Conservation (phyloP, 2,329 filamentous ascomycete species). For the Trichoderma endophyticum region DNA sequence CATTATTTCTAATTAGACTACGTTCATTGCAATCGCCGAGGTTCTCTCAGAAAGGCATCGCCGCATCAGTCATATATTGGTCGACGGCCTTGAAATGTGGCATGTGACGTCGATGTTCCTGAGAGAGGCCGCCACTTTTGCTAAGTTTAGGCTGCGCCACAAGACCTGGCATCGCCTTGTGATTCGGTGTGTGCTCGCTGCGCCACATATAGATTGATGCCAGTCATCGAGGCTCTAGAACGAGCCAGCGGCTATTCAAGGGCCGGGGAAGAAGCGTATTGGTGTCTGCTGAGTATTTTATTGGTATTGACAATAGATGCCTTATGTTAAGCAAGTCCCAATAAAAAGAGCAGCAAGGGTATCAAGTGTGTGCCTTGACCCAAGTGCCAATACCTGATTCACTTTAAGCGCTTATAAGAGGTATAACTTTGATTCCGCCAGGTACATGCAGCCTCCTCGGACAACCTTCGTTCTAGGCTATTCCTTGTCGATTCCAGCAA, state of each 20-base stretch:
- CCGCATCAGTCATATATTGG: neutral
- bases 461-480: neutral
- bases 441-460: neutral
- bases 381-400: neutral
- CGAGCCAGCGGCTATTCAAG: constrained; percentile 4
- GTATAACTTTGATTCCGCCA: neutral
- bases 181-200: neutral
- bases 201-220: constrained; percentile 1
- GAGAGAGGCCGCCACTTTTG: constrained; percentile 6
- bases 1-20: neutral
- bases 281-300: too few relatives aligned
- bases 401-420: neutral
- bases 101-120: constrained; percentile 10
- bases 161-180: neutral
- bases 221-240: neutral
- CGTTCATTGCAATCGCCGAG: neutral
- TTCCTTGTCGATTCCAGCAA: neutral
- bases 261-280: neutral
- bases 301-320: neutral
- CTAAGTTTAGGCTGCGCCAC: constrained; percentile 8
- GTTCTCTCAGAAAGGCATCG: neutral
- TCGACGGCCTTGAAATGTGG: neutral
- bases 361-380: neutral
- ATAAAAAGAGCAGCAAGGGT: neutral
- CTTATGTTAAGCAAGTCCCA: neutral